Evolutionary conservation across 352 stramenopile species (phyloP).

Genomic region (Phytophthora quininea): DNA sequence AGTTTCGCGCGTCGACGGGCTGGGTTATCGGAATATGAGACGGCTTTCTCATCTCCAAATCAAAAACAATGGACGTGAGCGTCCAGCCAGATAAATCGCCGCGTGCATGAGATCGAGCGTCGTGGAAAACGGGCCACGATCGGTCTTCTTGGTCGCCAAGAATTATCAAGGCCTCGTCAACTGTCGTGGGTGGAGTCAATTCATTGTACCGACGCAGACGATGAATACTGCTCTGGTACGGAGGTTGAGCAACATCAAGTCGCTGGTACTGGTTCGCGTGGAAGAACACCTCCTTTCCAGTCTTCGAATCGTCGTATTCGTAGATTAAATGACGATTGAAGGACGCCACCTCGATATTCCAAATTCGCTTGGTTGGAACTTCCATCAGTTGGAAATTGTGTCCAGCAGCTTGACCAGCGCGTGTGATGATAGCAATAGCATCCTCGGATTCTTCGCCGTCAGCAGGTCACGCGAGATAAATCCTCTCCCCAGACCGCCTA

Average conservation of each 20-base stretch:
- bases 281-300: constrained; percentile 47
- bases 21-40: constrained; percentile 62
- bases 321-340: constrained; percentile 58
- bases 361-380: constrained; percentile 42
- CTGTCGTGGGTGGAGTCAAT: constrained; percentile 40
- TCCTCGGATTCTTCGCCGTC: constrained; percentile 45
- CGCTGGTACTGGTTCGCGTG: constrained; percentile 83
- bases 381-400: constrained; percentile 88
- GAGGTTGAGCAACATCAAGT: constrained; percentile 59
- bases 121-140: constrained; percentile 44
- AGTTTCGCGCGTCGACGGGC: constrained; percentile 34
- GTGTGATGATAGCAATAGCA: constrained; percentile 60
- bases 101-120: constrained; percentile 54
- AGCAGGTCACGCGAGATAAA: constrained; percentile 77
- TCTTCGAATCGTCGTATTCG: constrained; percentile 34
- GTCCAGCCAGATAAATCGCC: constrained; percentile 78
- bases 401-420: constrained; percentile 54
- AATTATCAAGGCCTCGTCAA: constrained; percentile 54
- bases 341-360: constrained; percentile 76
- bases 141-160: constrained; percentile 71
- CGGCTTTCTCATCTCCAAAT: constrained; percentile 47
- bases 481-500: constrained; percentile 64
- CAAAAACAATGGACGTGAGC: constrained; percentile 71
- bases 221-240: constrained; percentile 73
- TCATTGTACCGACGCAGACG: constrained; percentile 66